Conservation (phyloP, 2,329 filamentous ascomycete species). For the Neofusicoccum ribis region DNA sequence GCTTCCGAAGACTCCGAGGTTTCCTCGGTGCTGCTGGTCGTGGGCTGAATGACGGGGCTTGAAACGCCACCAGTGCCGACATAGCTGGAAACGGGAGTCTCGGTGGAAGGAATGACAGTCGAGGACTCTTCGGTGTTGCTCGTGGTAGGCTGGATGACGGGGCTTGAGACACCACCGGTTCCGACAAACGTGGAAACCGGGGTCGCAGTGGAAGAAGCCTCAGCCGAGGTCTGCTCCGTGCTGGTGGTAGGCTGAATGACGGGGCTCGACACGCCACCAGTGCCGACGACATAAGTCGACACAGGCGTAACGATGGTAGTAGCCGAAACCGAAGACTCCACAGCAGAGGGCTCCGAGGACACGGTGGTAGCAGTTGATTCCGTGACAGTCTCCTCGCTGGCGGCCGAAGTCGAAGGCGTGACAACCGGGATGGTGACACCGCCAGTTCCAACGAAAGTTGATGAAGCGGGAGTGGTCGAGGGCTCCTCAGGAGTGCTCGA, state of each 20-base stretch:
- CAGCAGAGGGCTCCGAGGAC: neutral
- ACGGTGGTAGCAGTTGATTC: neutral
- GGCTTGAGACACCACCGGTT: conserved; percentile 19
- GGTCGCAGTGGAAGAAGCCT: neutral
- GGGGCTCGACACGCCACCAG: conserved; percentile 7
- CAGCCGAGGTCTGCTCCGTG: neutral
- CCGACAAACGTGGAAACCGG: neutral
- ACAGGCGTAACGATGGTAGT: neutral
- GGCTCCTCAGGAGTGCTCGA: conserved; percentile 6
- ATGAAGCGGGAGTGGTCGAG: neutral
- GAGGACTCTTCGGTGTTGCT: neutral
- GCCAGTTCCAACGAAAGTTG: conserved; percentile 14
- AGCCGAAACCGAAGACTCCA: neutral
- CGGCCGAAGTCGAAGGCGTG: neutral
- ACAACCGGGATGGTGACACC: conserved; percentile 3
- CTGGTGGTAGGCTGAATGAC: conserved; percentile 9
- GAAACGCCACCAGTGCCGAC: conserved; percentile 17
- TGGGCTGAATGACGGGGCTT: conserved; percentile 11
- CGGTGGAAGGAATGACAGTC: neutral
- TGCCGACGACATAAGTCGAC: neutral
- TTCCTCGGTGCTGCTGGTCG: neutral
- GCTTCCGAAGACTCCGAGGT: neutral
- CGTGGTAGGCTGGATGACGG: conserved; percentile 16
- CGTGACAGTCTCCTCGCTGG: neutral
- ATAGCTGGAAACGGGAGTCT: neutral